These are phyloP conservation scores for Gonium pectorale DNA, from an alignment of 139 green algal genomes.

Conservation along the genomic window DNA sequence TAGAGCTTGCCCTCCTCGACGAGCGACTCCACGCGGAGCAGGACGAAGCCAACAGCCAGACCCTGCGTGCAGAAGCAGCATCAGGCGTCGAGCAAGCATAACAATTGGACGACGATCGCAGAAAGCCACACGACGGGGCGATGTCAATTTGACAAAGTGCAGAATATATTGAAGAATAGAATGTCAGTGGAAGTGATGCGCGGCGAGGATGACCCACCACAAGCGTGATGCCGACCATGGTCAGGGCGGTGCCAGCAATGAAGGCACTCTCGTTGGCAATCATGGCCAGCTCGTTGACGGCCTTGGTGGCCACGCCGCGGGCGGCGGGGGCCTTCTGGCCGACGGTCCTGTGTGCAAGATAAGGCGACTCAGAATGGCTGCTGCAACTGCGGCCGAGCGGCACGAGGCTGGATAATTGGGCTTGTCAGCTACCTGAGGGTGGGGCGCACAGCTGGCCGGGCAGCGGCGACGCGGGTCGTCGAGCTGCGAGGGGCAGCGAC, in stretches of 20 bases:
- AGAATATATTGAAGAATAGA: too few species aligned
- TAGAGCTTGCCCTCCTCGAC: slow-evolving; percentile 92
- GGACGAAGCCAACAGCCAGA: slow-evolving; percentile 94
- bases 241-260: slow-evolving; percentile 81
- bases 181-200: too few species aligned
- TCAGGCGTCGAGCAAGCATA: slow-evolving; percentile 14
- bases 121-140: too few species aligned
- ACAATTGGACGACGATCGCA: background rate
- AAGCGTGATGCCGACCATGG: slow-evolving; percentile 89
- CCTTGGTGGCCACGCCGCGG: slow-evolving; percentile 42
- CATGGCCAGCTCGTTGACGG: slow-evolving; percentile 78
- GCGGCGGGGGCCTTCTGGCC: slow-evolving; percentile 34
- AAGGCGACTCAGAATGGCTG: slow-evolving; percentile 13
- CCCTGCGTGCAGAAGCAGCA: too few species aligned
- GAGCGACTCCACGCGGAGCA: slow-evolving; percentile 91
- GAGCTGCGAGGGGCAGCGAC: slow-evolving; percentile 34
- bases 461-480: slow-evolving; percentile 24
- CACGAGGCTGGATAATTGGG: background rate
- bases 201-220: slow-evolving; percentile 85
- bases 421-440: slow-evolving; percentile 30
- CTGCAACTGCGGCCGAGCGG: too few species aligned
- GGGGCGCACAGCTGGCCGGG: slow-evolving; percentile 39
- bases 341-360: slow-evolving; percentile 24
- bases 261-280: slow-evolving; percentile 83
- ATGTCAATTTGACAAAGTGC: too few species aligned